A percentile compares a stretch with the other conserved stretches of the same genome.
These are phyloP conservation scores for Xylaria telfairii DNA, from an alignment of 495 filamentous ascomycete species.

Conservation along the genomic window DNA sequence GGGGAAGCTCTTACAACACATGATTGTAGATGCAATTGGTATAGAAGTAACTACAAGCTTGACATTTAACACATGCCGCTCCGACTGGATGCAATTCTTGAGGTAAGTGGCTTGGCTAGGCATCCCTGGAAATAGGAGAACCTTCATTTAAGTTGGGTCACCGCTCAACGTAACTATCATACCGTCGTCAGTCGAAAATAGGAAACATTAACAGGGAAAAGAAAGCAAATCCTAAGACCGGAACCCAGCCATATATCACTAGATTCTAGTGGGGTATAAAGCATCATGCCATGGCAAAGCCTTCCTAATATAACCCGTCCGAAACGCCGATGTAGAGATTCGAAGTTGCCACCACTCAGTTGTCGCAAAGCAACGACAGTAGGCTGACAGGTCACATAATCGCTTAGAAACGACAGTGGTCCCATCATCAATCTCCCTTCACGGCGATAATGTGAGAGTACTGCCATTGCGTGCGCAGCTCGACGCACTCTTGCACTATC, in stretches of 20 bases:
- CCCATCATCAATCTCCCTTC: constrained; percentile 35
- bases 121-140: background rate
- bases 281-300: constrained; percentile 17
- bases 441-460: constrained; percentile 53
- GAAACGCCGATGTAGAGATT: constrained; percentile 26
- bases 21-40: background rate
- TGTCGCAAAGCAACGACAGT: background rate
- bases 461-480: constrained; percentile 55
- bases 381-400: background rate
- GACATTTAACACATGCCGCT: background rate
- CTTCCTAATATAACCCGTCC: constrained; percentile 14
- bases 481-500: constrained; percentile 53
- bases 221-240: constrained; percentile 29
- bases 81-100: no score
- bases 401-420: background rate
- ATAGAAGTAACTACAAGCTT: background rate
- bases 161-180: background rate
- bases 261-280: constrained; percentile 27
- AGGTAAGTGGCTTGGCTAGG: background rate
- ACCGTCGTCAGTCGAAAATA: background rate
- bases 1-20: background rate
- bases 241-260: constrained; percentile 26
- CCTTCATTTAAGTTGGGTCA: background rate
- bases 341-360: constrained; percentile 5
- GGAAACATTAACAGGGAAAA: constrained; percentile 1